phyloP scores from a whole-genome alignment of 129 eudicot genomes.

The Calendula officinalis region DNA sequence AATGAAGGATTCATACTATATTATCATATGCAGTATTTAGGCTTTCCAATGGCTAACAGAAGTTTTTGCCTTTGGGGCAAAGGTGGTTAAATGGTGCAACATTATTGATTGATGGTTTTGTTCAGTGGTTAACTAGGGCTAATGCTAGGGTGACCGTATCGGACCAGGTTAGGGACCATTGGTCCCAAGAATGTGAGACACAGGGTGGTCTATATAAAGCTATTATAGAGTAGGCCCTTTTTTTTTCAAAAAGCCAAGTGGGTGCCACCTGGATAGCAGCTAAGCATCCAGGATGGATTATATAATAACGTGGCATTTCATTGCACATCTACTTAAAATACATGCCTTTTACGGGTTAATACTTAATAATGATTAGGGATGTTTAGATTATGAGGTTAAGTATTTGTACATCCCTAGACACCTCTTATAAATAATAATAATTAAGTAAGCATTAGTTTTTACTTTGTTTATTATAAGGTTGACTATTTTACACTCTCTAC shows the following conservation, averaged over 20 bases:
- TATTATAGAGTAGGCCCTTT: neutral
- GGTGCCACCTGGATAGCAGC: constrained; percentile 30
- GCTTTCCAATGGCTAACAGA: neutral
- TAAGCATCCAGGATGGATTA: constrained; percentile 32
- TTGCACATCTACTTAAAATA: neutral
- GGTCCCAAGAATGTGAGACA: constrained; percentile 23
- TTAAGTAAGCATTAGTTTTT: too few relatives aligned
- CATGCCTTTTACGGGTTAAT: too few relatives aligned
- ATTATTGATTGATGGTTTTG: constrained; percentile 17
- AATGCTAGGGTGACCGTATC: constrained; percentile 17
- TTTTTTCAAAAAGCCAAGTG: constrained; percentile 20
- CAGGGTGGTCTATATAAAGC: constrained; percentile 38
- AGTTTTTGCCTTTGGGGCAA: constrained; percentile 19
- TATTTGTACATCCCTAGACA: too few relatives aligned
- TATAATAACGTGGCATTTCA: constrained; percentile 22
- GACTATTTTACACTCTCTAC: too few relatives aligned
- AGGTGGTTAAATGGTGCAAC: constrained; percentile 17
- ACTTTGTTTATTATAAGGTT: too few relatives aligned
- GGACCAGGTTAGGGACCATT: constrained; percentile 29
- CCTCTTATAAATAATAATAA: too few relatives aligned
- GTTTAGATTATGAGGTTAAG: too few relatives aligned
- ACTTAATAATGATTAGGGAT: too few relatives aligned
- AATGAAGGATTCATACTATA: neutral
- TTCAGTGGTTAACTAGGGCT: constrained; percentile 20
- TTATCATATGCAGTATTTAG: neutral